phyloP scores from a whole-genome alignment of 768 basidiomycete species.

The Mycena indigotica region DNA sequence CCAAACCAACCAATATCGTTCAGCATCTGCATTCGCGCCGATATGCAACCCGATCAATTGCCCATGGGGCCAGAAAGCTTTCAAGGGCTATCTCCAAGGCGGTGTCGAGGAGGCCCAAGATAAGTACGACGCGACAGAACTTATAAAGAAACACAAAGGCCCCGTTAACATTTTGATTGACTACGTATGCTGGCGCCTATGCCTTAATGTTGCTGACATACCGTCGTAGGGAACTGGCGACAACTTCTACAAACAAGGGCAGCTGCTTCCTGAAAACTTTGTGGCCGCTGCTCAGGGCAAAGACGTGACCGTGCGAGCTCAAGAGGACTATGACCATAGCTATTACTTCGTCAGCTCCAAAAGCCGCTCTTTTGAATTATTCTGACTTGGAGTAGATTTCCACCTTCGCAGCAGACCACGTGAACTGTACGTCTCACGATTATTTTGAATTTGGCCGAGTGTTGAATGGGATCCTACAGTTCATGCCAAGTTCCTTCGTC shows the following conservation, averaged over 20 bases:
- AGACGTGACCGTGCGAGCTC: conserved; percentile 74
- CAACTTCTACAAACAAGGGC: conserved; percentile 81
- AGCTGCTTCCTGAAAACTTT: conserved; percentile 91
- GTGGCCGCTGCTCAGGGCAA: conserved; percentile 75
- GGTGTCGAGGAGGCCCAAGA: conserved; percentile 74
- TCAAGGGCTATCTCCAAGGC: conserved; percentile 78
- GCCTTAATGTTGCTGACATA: neutral
- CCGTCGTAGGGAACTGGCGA: conserved; percentile 70
- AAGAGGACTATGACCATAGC: conserved; percentile 85
- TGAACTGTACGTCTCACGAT: conserved; percentile 83
- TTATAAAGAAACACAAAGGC: conserved; percentile 64
- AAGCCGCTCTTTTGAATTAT: neutral
- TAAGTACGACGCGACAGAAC: conserved; percentile 82
- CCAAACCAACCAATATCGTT: conserved; percentile 70
- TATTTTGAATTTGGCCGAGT: conserved; percentile 5
- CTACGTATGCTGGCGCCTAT: conserved; percentile 54
- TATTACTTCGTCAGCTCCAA: conserved; percentile 82
- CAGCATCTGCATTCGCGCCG: conserved; percentile 87
- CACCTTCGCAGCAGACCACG: conserved; percentile 86
- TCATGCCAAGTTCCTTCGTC: conserved; percentile 77
- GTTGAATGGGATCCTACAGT: conserved; percentile 42
- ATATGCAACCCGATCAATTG: conserved; percentile 83
- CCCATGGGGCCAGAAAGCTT: conserved; percentile 93
- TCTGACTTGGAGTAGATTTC: conserved; percentile 60
- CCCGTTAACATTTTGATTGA: conserved; percentile 83